Base-by-base conservation (phyloP, 148 eudicot species). In the Silene conica region DNA sequence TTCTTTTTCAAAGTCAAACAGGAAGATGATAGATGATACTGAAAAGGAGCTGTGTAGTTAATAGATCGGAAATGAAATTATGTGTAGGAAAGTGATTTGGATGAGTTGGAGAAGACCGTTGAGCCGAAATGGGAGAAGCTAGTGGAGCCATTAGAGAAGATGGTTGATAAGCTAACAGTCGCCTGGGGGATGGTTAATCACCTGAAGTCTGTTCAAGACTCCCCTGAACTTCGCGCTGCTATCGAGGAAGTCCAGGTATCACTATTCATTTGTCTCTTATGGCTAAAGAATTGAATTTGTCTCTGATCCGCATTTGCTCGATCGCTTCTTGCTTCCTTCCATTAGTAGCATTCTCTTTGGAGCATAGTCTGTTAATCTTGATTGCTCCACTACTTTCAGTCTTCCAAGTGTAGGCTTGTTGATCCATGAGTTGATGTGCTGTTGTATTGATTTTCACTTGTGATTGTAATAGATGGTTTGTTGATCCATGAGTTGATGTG, bases 161-260 rank as follows among this genome's bases (percentile, higher is more conserved):
- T 96, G 50, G 59, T 79, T 20, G 99, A 96, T 82, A 80, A 85
- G 59, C 71, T 96, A 78, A 73, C 62, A 7, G 91, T 92, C 23
- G 91, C 87, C 65, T 96, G 97, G 99, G 99, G 99, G 22, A 89
- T 87, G 69, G 89, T 96, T 66, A 90, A 82, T 74, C 99, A 96
- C 87, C 94, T 96, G 21, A 96, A 96, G 85, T 26, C 96, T 12
- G 99, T 96, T 46, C 85, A 92, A 70, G 99, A 96, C 71, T 80
- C 82, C 26, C 56, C 92, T 19, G 95, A 92, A 65, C 96, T 96
- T 41, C 97, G 99, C n/a, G 80, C 99, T 2, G 99, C 99, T 43
- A 87, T 96, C 20, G 97, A 96, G 81, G 99, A 96, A 85, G 88
- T 92, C n/a, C 99, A 96, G 99, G 99, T 95, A 57, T 20, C 34